Evolutionary conservation across 1,139 yeast genomes (phyloP).

Genomic region (Magnusiomyces clavatus): DNA sequence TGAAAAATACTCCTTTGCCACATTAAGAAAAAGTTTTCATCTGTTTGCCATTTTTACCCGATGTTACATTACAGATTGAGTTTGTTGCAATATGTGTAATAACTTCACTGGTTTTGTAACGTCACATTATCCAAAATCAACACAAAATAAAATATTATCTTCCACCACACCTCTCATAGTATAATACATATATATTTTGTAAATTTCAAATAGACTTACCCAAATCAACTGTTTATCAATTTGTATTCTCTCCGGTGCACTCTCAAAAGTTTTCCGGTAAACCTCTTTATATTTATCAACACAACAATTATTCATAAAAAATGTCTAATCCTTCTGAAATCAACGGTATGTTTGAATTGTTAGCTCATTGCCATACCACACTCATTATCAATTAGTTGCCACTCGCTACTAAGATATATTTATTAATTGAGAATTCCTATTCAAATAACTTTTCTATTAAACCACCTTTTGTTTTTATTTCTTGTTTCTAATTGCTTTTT

Average conservation of each 20-base stretch:
- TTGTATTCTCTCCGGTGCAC: not conserved
- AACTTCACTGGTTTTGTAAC: no score
- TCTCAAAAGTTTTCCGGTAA: not conserved
- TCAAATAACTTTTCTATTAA: not conserved
- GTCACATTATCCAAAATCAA: no score
- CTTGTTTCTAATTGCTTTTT: not conserved
- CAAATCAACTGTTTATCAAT: not conserved
- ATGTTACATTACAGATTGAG: no score
- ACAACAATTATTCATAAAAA: not conserved
- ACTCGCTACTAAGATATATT: not conserved
- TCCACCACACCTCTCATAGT: not conserved
- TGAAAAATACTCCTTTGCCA: no score
- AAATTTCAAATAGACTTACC: not conserved
- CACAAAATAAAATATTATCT: not conserved
- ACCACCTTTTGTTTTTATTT: not conserved
- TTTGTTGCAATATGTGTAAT: no score
- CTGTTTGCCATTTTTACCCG: no score
- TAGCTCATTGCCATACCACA: not conserved
- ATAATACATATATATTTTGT: no score
- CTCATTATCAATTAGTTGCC: not conserved
- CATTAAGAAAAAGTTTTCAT: no score
- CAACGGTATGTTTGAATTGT: constrained; percentile 24
- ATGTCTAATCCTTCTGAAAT: constrained; percentile 32
- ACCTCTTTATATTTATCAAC: no score
- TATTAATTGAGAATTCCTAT: not conserved